Evolutionary conservation across 805 yeast genomes (phyloP).

Genomic region (Maudiozyma turicensis): DNA sequence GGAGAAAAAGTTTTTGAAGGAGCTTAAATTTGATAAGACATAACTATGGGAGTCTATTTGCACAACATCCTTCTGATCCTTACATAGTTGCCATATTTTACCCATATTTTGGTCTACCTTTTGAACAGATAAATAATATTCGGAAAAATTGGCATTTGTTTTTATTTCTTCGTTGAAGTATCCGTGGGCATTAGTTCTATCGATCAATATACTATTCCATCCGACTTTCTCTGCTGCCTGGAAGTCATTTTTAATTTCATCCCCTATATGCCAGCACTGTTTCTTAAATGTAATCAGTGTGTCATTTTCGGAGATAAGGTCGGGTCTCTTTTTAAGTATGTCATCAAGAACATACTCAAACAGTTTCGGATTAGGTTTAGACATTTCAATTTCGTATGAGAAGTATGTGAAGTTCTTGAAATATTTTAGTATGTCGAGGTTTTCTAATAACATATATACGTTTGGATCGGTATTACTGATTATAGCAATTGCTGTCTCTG

Average conservation of each 20-base stretch:
- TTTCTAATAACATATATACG: slow-evolving; percentile 36
- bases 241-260: slow-evolving; percentile 46
- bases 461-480: slow-evolving; percentile 57
- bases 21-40: slow-evolving; percentile 19
- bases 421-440: slow-evolving; percentile 36
- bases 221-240: slow-evolving; percentile 45
- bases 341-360: slow-evolving; percentile 34
- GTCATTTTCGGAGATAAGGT: slow-evolving; percentile 5
- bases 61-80: slow-evolving; percentile 10
- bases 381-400: slow-evolving; percentile 46
- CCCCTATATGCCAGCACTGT: slow-evolving; percentile 59
- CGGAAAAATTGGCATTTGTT: slow-evolving; percentile 6
- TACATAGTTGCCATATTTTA: slow-evolving; percentile 14
- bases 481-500: slow-evolving; percentile 34
- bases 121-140: slow-evolving; percentile 17
- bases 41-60: slow-evolving; percentile 12
- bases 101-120: slow-evolving; percentile 20
- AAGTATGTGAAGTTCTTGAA: slow-evolving; percentile 37
- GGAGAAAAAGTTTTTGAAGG: slow-evolving; percentile 3
- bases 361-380: slow-evolving; percentile 44
- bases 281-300: slow-evolving; percentile 13
- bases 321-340: slow-evolving; percentile 15
- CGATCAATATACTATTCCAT: slow-evolving; percentile 50
- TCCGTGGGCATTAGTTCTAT: slow-evolving; percentile 32
- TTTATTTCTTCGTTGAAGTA: slow-evolving; percentile 9